Percentiles rank a stretch among this genome's conserved stretches.
phyloP scores from a whole-genome alignment of 352 stramenopile species.

The Phytophthora agathidicida region DNA sequence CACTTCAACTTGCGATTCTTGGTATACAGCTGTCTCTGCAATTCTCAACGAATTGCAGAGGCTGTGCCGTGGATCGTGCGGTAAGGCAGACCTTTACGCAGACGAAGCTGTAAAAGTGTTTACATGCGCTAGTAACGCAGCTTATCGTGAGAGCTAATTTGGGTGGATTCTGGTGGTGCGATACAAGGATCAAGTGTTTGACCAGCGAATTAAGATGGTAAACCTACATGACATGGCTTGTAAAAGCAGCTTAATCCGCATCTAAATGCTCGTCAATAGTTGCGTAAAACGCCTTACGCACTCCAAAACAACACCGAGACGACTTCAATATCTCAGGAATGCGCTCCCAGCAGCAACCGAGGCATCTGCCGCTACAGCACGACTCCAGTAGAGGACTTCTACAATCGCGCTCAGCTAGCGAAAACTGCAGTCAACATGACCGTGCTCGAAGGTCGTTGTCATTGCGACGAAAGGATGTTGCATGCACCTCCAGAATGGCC shows the following conservation, averaged over 20 bases:
- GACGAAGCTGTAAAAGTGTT: conserved; percentile 6
- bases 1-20: neutral
- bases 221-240: neutral
- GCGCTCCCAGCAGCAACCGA: neutral
- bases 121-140: conserved; percentile 4
- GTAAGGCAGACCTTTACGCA: conserved; percentile 5
- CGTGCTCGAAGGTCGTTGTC: too few relatives aligned
- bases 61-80: too few relatives aligned
- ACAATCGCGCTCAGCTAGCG: neutral
- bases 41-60: too few relatives aligned
- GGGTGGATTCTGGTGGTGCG: conserved; percentile 9
- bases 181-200: neutral
- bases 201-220: neutral
- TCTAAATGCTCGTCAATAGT: neutral
- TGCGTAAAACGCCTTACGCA: neutral
- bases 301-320: neutral
- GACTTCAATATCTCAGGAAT: conserved; percentile 1
- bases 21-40: too few relatives aligned
- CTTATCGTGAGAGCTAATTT: neutral
- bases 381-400: neutral
- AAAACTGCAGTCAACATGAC: conserved; percentile 1
- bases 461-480: neutral
- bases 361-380: neutral
- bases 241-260: neutral
- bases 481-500: conserved; percentile 3